Evolutionary conservation across 345 rosid genomes (phyloP), one percentile per base, ranked within the genome.

Genomic region (Syzygium aromaticum): DNA sequence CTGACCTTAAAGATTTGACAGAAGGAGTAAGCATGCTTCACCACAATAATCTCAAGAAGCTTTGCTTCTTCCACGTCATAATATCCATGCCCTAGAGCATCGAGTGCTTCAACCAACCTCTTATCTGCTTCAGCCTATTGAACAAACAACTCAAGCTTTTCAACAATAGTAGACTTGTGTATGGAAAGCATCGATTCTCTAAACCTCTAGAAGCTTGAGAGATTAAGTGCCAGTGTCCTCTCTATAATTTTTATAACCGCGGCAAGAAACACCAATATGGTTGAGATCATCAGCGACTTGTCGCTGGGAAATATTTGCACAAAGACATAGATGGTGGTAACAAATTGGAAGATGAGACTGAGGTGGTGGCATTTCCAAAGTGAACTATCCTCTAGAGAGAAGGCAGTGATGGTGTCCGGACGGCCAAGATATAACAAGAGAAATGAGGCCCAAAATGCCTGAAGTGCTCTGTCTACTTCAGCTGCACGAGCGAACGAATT

Each of bases 101-200:
- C 7, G 7, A 73, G 49, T 1, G 33, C 25, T 8, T 17, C 3
- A 19, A 33, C 80, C 25, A 19, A 33, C 1, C 13, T 5, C 25
- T 4, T 2, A 9, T 9, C 22, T 17, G 6, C 1, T 17, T 0
- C 22, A 2, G 15, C 77, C 5, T 5, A 0, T 7, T 7, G 0
- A 19, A 6, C 0, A 14, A 0, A 33, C 0, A 0, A 6, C 19
- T 61, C 2, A 0, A n/a, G 0, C 13, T 3, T 0, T 5, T 1
- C 0, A 4, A 3, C 7, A 25, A 10, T 0, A 5, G 0, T 2
- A 57, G 52, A 51, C 52, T 51, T 51, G 52, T 0, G 0, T 0
- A 11, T 0, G 1, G 73, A 6, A 11, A 64, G 4, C 2, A 9
- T 4, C 1, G 14, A 73, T 8, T 73, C 0, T 25, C 7, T 73